phyloP scores from a whole-genome alignment of 2,329 filamentous ascomycete species.

The Colletotrichum sidae region DNA sequence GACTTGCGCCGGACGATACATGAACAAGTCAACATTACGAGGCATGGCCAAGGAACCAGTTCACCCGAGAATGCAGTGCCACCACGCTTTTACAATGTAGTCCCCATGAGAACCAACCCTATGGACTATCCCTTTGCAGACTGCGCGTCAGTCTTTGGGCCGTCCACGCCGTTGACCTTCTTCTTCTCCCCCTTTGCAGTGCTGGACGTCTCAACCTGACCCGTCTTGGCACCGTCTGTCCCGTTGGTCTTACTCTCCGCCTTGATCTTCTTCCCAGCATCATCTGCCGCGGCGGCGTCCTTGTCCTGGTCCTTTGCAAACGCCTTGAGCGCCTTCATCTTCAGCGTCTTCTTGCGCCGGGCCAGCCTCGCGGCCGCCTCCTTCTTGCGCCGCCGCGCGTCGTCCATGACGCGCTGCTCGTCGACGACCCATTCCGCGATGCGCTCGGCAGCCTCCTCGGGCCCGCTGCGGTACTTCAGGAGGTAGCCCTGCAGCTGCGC shows the following conservation, averaged over 20 bases:
- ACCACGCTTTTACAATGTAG: too few species aligned
- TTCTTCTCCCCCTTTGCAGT: too few species aligned
- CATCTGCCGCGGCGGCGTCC: neutral
- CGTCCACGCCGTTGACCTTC: too few species aligned
- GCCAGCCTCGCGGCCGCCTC: slow-evolving; percentile 14
- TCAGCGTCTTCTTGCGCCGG: slow-evolving; percentile 23
- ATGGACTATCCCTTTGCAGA: too few species aligned
- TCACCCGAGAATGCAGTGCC: too few species aligned
- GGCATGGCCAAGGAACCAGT: too few species aligned
- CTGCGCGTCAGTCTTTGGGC: too few species aligned
- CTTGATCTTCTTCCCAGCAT: neutral
- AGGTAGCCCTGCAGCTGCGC: slow-evolving; percentile 32
- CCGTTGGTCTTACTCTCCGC: neutral
- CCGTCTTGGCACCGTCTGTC: neutral
- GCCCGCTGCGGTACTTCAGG: slow-evolving; percentile 19
- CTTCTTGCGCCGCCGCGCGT: slow-evolving; percentile 18
- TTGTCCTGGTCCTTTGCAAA: neutral
- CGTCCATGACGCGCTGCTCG: slow-evolving; percentile 29
- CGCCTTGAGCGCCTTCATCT: slow-evolving; percentile 19
- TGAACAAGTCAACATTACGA: too few species aligned
- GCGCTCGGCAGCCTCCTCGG: neutral
- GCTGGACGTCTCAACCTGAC: neutral
- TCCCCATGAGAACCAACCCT: too few species aligned
- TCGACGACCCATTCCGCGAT: slow-evolving; percentile 14
- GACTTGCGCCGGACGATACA: too few species aligned